A percentile compares a stretch with the other conserved stretches of the same genome.
Evolutionary conservation across 2,329 filamentous ascomycete species (phyloP).

Genomic region (Hirsutella rhossiliensis): DNA sequence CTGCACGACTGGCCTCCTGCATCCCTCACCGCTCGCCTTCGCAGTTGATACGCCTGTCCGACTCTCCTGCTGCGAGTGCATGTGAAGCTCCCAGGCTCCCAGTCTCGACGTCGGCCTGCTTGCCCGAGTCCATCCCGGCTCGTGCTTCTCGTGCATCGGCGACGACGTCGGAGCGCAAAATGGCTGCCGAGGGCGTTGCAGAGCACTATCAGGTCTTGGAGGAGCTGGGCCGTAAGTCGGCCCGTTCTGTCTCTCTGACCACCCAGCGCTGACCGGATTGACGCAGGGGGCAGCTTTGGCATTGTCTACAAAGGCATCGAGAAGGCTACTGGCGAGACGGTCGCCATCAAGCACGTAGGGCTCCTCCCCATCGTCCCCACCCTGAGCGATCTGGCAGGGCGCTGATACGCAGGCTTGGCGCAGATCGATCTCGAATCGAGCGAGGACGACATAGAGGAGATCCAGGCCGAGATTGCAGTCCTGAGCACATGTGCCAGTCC

Average conservation of each 20-base stretch:
- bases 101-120: background rate
- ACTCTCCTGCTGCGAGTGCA: background rate
- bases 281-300: constrained; percentile 80
- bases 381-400: background rate
- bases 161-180: constrained; percentile 18
- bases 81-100: background rate
- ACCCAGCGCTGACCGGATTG: constrained; percentile 3
- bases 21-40: background rate
- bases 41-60: background rate
- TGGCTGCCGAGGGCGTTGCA: constrained; percentile 58
- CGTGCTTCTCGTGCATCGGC: constrained; percentile 4
- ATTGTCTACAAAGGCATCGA: constrained; percentile 96
- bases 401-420: background rate
- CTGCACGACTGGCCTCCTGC: background rate
- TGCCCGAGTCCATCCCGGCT: background rate
- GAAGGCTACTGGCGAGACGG: constrained; percentile 77
- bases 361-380: constrained; percentile 4
- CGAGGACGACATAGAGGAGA: constrained; percentile 96
- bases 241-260: background rate
- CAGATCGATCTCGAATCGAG: constrained; percentile 98
- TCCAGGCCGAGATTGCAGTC: constrained; percentile 93
- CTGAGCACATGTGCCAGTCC: constrained; percentile 89
- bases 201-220: constrained; percentile 89
- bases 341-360: constrained; percentile 90
- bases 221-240: constrained; percentile 77